A percentile compares a stretch with the other conserved stretches of the same genome.
Conservation (phyloP, 768 basidiomycete genomes). For the Clitopilus hobsonii region DNA sequence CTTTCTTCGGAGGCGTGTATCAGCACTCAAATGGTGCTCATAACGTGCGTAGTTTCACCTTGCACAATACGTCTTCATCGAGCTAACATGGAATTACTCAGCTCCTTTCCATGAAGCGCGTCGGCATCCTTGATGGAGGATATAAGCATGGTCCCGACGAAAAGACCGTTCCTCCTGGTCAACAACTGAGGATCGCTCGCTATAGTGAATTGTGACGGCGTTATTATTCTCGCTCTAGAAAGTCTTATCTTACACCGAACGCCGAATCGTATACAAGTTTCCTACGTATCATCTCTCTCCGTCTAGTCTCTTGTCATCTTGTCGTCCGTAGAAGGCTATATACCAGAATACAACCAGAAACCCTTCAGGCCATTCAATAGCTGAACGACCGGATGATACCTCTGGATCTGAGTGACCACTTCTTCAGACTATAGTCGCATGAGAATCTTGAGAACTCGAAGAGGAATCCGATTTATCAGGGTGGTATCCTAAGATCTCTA, state of each 20-base stretch:
- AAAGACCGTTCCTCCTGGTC: slow-evolving; percentile 34
- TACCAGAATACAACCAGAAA: not conserved
- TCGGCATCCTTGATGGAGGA: slow-evolving; percentile 49
- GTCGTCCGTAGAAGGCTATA: too few species aligned
- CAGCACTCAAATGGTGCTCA: slow-evolving; percentile 87
- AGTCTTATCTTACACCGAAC: not conserved
- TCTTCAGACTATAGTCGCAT: too few species aligned
- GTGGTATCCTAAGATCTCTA: too few species aligned
- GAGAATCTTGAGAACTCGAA: too few species aligned
- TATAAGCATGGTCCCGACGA: slow-evolving; percentile 17
- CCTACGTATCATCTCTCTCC: too few species aligned
- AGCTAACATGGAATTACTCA: not conserved
- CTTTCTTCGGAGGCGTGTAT: slow-evolving; percentile 91
- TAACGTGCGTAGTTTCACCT: slow-evolving; percentile 50
- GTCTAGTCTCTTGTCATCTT: not conserved
- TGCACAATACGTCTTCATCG: too few species aligned
- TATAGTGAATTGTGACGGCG: slow-evolving; percentile 8
- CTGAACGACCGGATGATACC: too few species aligned
- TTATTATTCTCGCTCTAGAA: not conserved
- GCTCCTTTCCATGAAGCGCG: slow-evolving; percentile 35
- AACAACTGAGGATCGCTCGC: slow-evolving; percentile 29
- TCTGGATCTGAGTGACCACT: too few species aligned
- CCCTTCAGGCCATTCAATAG: too few species aligned
- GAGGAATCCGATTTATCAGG: too few species aligned
- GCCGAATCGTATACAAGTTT: too few species aligned